phyloP scores from a whole-genome alignment of 1,139 yeast species.

The Lodderomyces oxycetoniae region DNA sequence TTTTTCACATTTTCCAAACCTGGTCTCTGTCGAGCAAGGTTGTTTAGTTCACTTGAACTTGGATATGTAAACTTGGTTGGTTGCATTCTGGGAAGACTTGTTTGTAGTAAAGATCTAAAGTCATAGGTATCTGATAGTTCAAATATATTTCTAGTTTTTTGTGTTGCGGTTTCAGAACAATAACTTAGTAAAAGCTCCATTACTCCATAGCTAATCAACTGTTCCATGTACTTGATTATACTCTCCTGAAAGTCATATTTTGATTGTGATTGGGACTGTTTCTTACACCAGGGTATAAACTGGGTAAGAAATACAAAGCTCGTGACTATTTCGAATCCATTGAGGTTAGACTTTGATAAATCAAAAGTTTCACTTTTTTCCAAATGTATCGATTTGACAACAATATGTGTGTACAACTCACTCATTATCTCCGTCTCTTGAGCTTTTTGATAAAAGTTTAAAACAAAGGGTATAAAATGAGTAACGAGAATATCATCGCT shows the following conservation, averaged over 20 bases:
- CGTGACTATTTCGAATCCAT: constrained; percentile 45
- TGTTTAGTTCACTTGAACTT: constrained; percentile 23
- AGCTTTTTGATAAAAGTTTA: constrained; percentile 36
- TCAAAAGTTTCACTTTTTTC: constrained; percentile 18
- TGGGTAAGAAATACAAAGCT: constrained; percentile 57
- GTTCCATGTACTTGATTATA: constrained; percentile 36
- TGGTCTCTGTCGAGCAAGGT: constrained; percentile 19
- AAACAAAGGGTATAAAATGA: constrained; percentile 63
- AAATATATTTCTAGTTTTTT: constrained; percentile 25
- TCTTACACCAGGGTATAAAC: constrained; percentile 70
- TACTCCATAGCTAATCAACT: constrained; percentile 56
- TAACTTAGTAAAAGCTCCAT: constrained; percentile 71
- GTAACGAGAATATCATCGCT: constrained; percentile 59
- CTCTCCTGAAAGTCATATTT: constrained; percentile 52
- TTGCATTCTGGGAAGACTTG: constrained; percentile 52
- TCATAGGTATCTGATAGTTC: constrained; percentile 53
- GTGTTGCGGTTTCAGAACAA: constrained; percentile 59
- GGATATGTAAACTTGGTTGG: constrained; percentile 37
- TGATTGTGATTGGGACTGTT: constrained; percentile 16
- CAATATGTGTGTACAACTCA: constrained; percentile 25
- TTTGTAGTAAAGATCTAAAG: constrained; percentile 63
- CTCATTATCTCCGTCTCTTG: constrained; percentile 20
- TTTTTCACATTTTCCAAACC: constrained; percentile 22
- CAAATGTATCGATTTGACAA: constrained; percentile 15
- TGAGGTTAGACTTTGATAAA: constrained; percentile 48